Conservation (phyloP, 345 rosid genomes). For the Lenwebbia sp. region DNA sequence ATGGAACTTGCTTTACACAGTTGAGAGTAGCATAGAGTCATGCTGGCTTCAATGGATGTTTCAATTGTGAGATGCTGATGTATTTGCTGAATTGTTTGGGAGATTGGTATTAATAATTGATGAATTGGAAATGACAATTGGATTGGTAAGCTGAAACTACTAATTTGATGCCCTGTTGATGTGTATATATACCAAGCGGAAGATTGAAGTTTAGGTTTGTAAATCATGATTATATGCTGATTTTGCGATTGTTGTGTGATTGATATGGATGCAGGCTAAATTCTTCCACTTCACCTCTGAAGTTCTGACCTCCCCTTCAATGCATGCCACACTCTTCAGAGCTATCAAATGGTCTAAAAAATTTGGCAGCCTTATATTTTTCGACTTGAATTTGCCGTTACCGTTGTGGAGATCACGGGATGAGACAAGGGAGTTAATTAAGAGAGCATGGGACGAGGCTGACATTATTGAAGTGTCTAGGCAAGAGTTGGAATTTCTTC, state of each 20-base stretch:
- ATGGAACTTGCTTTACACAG: background rate
- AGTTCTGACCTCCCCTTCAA: slow-evolving; percentile 47
- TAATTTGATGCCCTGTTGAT: background rate
- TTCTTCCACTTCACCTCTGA: slow-evolving; percentile 78
- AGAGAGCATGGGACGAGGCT: slow-evolving; percentile 65
- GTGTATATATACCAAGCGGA: background rate
- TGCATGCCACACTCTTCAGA: slow-evolving; percentile 42
- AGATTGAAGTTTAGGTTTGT: background rate
- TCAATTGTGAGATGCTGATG: background rate
- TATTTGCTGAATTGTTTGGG: background rate
- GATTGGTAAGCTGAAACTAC: background rate
- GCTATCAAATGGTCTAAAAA: slow-evolving; percentile 69
- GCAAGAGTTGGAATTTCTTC: slow-evolving; percentile 77
- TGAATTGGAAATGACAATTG: background rate
- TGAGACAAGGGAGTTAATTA: slow-evolving; percentile 51
- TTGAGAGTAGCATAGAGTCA: background rate
- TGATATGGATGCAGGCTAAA: slow-evolving; percentile 50
- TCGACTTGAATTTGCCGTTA: slow-evolving; percentile 65
- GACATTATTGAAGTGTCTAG: slow-evolving; percentile 73
- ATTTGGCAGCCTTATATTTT: slow-evolving; percentile 72
- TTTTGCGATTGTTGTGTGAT: background rate
- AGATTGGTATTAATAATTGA: background rate
- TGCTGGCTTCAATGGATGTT: background rate
- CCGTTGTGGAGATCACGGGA: slow-evolving; percentile 75
- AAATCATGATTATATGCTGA: background rate